These are phyloP conservation scores for Phytophthora litchii DNA, from an alignment of 352 stramenopile species.

Conservation along the genomic window DNA sequence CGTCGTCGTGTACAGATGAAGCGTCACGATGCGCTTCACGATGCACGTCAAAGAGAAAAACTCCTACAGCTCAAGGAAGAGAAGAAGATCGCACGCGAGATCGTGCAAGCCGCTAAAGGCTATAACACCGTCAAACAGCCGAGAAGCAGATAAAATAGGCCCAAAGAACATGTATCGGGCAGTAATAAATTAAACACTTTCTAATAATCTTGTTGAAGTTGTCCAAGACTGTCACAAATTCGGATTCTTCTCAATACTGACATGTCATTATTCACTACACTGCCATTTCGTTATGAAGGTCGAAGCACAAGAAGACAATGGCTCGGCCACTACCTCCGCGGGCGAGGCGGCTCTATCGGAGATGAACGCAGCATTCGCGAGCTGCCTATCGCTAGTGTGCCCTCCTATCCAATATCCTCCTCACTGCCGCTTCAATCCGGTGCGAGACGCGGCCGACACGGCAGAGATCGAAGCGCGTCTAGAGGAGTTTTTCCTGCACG, in stretches of 20 bases:
- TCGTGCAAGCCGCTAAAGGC: conserved; percentile 77
- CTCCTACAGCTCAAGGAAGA: conserved; percentile 90
- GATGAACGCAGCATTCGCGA: conserved; percentile 82
- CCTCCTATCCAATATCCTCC: conserved; percentile 84
- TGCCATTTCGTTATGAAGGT: conserved; percentile 37
- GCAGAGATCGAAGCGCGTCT: conserved; percentile 71
- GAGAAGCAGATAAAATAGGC: conserved; percentile 26
- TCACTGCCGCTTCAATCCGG: conserved; percentile 83
- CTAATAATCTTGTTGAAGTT: too few relatives aligned
- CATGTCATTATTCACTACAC: conserved; percentile 1
- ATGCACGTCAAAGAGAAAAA: conserved; percentile 82
- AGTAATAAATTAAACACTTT: conserved; percentile 10
- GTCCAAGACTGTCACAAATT: conserved; percentile 1
- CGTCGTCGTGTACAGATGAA: conserved; percentile 89
- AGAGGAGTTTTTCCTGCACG: conserved; percentile 80
- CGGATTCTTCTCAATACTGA: neutral
- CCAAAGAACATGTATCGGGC: conserved; percentile 15
- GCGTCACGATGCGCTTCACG: conserved; percentile 83
- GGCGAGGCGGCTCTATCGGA: conserved; percentile 54
- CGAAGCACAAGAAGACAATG: conserved; percentile 17
- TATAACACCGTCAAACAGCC: conserved; percentile 49
- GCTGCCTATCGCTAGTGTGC: conserved; percentile 76
- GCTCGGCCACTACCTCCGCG: conserved; percentile 5
- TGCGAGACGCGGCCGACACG: conserved; percentile 81
- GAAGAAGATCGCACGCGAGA: conserved; percentile 86